Conservation (phyloP, 305 asterid genomes). For the Nicotiana rustica region DNA sequence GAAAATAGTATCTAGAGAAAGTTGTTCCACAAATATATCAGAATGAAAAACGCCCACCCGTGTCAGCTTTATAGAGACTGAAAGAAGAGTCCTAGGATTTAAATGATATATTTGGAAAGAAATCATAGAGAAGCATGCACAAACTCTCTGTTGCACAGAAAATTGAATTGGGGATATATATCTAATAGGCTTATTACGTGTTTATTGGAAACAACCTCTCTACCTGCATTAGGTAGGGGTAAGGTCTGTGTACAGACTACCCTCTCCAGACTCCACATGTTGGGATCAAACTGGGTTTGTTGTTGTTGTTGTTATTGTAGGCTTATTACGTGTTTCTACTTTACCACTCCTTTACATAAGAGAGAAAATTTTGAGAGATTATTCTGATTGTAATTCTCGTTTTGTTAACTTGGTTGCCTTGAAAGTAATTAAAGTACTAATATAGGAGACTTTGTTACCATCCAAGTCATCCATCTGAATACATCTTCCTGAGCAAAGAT, state of each 20-base stretch:
- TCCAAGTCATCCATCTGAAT: not conserved
- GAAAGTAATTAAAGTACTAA: not conserved
- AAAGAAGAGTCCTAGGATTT: not conserved
- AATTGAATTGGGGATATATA: not conserved
- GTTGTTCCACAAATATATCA: constrained; percentile 1
- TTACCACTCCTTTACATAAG: not conserved
- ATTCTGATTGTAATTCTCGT: not conserved
- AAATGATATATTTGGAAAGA: not conserved
- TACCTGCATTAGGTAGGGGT: too few species aligned
- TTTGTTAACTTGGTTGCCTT: not conserved
- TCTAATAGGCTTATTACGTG: not conserved
- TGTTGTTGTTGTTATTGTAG: too few species aligned
- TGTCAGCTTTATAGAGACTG: constrained; percentile 13
- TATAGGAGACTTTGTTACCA: not conserved
- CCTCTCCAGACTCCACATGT: too few species aligned
- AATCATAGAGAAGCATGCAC: not conserved
- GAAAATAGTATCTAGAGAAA: constrained; percentile 2
- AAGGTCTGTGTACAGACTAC: too few species aligned
- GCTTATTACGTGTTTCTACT: not conserved
- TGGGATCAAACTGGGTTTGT: too few species aligned
- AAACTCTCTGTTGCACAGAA: not conserved
- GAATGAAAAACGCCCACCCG: not conserved
- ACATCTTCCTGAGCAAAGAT: not conserved
- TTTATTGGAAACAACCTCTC: too few species aligned
- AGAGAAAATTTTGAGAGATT: not conserved